Conservation (phyloP, 148 eudicot species). For the Suaeda aralocaspica region DNA sequence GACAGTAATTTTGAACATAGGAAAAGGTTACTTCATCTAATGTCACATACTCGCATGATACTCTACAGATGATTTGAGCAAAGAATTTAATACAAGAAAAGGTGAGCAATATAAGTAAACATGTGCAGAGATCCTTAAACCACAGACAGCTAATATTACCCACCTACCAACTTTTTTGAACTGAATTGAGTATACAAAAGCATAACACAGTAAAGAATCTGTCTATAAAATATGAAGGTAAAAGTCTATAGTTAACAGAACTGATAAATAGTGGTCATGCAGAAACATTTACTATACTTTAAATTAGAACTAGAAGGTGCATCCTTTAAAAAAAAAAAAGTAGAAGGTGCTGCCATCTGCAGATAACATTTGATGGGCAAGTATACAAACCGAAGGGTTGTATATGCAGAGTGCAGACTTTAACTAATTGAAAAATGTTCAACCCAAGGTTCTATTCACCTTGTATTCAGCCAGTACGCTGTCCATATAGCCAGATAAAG, state of each 20-base stretch:
- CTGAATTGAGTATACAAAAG: no score
- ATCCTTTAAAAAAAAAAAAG: no score
- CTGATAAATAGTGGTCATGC: background rate
- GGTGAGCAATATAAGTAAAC: background rate
- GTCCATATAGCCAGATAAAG: constrained; percentile 76
- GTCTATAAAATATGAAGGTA: no score
- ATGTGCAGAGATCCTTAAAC: background rate
- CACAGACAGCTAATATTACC: background rate
- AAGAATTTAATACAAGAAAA: background rate
- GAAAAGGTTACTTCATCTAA: background rate
- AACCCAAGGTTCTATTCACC: constrained; percentile 34
- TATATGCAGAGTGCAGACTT: background rate
- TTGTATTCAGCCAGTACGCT: constrained; percentile 63
- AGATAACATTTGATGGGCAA: background rate
- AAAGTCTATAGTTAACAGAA: no score
- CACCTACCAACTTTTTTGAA: background rate
- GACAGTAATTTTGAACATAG: background rate
- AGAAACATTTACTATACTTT: background rate
- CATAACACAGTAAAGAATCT: no score
- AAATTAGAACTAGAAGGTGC: background rate
- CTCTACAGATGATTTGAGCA: background rate
- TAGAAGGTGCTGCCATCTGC: background rate
- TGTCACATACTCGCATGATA: background rate
- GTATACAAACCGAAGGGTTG: no score
- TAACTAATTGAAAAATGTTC: background rate